Conservation (phyloP, 768 basidiomycete genomes). For the Crassisporium funariophilum region DNA sequence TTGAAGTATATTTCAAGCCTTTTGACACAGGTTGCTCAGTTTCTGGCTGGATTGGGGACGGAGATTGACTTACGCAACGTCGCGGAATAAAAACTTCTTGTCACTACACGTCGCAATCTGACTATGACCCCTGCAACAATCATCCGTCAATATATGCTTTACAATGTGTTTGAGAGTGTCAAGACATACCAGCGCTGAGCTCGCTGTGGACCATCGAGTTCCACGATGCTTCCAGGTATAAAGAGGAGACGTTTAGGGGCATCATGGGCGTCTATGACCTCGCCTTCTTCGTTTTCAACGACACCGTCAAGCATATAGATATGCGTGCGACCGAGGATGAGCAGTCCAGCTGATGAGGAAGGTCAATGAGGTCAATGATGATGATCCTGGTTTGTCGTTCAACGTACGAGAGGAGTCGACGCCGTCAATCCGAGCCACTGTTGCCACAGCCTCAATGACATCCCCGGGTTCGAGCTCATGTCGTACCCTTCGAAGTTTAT, state of each 20-base stretch:
- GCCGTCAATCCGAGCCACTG: conserved; percentile 85
- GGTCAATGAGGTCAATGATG: not conserved
- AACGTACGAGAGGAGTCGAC: conserved; percentile 87
- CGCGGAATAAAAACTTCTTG: conserved; percentile 86
- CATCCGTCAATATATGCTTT: not conserved
- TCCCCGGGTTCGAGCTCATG: conserved; percentile 90
- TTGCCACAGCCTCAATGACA: conserved; percentile 83
- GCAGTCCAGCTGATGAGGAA: conserved; percentile 66
- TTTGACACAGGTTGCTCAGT: no score
- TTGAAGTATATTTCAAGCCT: conserved; percentile 93
- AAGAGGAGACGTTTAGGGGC: conserved; percentile 81
- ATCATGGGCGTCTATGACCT: conserved; percentile 85
- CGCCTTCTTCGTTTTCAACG: conserved; percentile 83
- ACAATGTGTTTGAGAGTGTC: not conserved
- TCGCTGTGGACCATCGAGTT: conserved; percentile 75
- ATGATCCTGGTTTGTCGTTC: not conserved
- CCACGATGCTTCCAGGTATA: conserved; percentile 82
- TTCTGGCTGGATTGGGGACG: no score
- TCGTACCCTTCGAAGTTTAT: conserved; percentile 85
- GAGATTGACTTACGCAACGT: conserved; percentile 70
- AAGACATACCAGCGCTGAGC: conserved; percentile 76
- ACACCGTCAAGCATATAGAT: conserved; percentile 91
- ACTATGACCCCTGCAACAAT: conserved; percentile 63
- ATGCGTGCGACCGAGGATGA: conserved; percentile 85
- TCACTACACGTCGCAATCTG: conserved; percentile 80